Evolutionary conservation across 192 early-diverging fungal species (phyloP), one percentile per base, ranked within the genome.

Genomic region (Podila epigama): DNA sequence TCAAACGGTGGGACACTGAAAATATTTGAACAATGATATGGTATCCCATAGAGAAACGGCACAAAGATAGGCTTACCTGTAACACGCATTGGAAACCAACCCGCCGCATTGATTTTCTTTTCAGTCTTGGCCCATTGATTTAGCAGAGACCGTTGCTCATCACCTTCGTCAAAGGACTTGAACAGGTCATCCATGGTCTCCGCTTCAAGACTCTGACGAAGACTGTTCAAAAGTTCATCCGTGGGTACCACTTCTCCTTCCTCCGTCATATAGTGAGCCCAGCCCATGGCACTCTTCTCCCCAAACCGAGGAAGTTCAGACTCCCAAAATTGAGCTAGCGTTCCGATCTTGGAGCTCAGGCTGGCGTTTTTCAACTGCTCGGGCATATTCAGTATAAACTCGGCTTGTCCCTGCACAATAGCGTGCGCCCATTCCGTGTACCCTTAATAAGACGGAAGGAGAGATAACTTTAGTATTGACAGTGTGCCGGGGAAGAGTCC

Each of bases 271-370:
- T 83, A 72, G 34, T 79, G 81, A 16, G 70, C 36, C 86, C 86
- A 88, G 20, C 86, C 86, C 39, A 73, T 78, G 0, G 86, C 86
- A 29, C 60, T 71, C 63, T 81, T 69, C 57, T 89, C 87, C 7
- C 85, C 87, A 64, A 89, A 85, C 4, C 87, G 69, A 34, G 81
- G 79, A 16, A 80, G 61, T 59, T 89, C 87, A 29, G 75, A 79
- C 33, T 87, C 85, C 87, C 87, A 89, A 51, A 82, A 89, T 5
- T 80, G 63, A 20, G 72, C 81, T 15, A 89, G 70, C 34, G 65
- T 71, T 2, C 58, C 41, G 1, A 86, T n/a, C 58, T 82, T 79
- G 22, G 81, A 55, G 7, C 72, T 51, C 68, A 79, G 80, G 35
- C 68, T 42, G 44, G 68, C 63, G 11, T 75, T 60, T 25, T 66